Conservation (phyloP, 2,329 filamentous ascomycete genomes). For the Aspergillus hortae region DNA sequence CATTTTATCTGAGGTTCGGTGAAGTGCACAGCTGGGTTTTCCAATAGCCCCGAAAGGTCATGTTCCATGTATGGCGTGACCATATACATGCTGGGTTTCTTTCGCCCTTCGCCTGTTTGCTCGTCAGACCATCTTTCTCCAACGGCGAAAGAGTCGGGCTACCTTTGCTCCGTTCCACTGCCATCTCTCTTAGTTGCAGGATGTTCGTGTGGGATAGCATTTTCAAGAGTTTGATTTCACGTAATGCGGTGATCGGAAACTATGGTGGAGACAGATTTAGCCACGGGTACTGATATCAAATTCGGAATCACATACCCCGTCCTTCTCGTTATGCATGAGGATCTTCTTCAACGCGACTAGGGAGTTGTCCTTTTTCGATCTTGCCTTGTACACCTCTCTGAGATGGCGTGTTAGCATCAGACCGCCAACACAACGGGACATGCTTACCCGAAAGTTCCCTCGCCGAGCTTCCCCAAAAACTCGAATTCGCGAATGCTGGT, state of each 20-base stretch:
- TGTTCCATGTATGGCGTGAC: constrained; percentile 99
- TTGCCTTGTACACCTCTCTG: constrained; percentile 87
- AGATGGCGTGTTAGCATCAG: constrained; percentile 10
- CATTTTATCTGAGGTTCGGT: constrained; percentile 93
- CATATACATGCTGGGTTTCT: constrained; percentile 88
- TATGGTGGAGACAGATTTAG: constrained; percentile 26
- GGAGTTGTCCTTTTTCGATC: constrained; percentile 68
- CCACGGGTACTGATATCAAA: neutral
- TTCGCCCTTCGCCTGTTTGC: constrained; percentile 66
- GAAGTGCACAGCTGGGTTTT: constrained; percentile 87
- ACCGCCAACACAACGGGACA: neutral
- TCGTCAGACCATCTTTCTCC: constrained; percentile 13
- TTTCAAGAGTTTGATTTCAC: constrained; percentile 97
- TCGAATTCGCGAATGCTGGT: constrained; percentile 51
- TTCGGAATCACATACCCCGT: constrained; percentile 61
- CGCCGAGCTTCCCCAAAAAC: constrained; percentile 63
- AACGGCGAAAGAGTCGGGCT: constrained; percentile 6
- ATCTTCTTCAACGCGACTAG: constrained; percentile 96
- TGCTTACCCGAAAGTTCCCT: constrained; percentile 86
- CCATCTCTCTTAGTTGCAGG: constrained; percentile 88
- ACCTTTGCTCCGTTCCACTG: constrained; percentile 72
- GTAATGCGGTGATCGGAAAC: constrained; percentile 96
- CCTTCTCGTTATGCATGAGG: constrained; percentile 98
- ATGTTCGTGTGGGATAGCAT: constrained; percentile 89
- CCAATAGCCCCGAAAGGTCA: constrained; percentile 92